Evolutionary conservation across 495 filamentous ascomycete species (phyloP).

Genomic region (Hyaloscypha variabilis): DNA sequence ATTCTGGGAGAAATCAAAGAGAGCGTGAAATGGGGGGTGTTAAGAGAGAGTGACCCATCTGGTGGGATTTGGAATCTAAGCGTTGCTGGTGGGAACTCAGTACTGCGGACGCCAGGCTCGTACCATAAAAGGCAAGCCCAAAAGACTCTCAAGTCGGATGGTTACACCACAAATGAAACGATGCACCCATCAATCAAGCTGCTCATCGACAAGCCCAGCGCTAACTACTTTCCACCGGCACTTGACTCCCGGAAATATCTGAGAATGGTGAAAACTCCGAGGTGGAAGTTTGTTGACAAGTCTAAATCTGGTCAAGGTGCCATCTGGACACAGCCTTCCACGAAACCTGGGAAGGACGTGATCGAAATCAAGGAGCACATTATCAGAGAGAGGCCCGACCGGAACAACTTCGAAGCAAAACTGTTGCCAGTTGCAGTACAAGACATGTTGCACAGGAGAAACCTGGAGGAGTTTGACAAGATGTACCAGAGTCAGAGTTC

Average conservation of each 20-base stretch:
- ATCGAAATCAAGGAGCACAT: conserved; percentile 10
- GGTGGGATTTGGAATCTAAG: neutral
- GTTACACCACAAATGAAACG: neutral
- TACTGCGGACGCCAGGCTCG: neutral
- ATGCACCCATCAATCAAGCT: conserved; percentile 1
- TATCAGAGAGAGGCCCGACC: conserved; percentile 5
- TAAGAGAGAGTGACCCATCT: neutral
- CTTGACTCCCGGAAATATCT: neutral
- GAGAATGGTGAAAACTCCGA: neutral
- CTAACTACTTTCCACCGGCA: neutral
- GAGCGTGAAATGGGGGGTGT: neutral
- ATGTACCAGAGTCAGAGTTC: neutral
- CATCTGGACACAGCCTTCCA: neutral
- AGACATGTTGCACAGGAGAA: conserved; percentile 4
- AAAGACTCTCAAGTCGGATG: neutral
- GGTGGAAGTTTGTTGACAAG: conserved; percentile 4
- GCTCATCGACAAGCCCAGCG: neutral
- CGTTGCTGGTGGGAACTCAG: neutral
- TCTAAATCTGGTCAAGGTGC: neutral
- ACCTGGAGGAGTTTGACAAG: neutral
- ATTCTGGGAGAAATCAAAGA: neutral
- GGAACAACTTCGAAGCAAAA: conserved; percentile 11
- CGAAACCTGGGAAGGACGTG: neutral
- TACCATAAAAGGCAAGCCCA: neutral
- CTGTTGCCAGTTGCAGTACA: conserved; percentile 1